Percentiles rank a stretch among this genome's conserved stretches.
phyloP scores from a whole-genome alignment of 2,329 filamentous ascomycete genomes.

The Sporothrix sp. region DNA sequence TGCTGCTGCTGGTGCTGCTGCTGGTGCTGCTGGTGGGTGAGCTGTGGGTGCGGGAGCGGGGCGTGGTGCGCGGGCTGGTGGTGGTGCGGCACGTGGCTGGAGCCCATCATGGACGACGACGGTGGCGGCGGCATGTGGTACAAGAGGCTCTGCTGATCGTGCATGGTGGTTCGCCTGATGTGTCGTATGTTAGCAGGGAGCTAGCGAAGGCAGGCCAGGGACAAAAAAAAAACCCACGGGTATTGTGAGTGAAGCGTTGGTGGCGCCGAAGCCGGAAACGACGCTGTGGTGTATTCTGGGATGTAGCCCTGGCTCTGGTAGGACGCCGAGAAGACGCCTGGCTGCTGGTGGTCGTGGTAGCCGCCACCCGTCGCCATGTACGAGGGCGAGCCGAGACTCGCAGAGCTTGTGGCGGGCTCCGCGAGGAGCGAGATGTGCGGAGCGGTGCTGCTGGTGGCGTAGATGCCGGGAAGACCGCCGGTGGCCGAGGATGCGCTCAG shows the following conservation, averaged over 20 bases:
- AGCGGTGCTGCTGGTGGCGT: conserved; percentile 32
- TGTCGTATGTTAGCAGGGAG: conserved; percentile 1
- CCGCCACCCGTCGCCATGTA: conserved; percentile 8
- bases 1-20: conserved; percentile 6
- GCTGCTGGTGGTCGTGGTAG: conserved; percentile 21
- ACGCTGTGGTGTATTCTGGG: conserved; percentile 22
- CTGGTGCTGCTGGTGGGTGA: conserved; percentile 16
- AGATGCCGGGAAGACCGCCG: conserved; percentile 34
- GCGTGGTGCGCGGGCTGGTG: conserved; percentile 11
- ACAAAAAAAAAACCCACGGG: conserved; percentile 21
- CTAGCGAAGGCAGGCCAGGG: conserved; percentile 10
- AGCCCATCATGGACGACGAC: conserved; percentile 12
- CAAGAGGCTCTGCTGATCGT: conserved; percentile 21
- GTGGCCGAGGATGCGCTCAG: conserved; percentile 29
- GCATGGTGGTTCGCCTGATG: conserved; percentile 6
- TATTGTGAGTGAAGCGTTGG: conserved; percentile 24
- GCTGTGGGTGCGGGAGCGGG: conserved; percentile 1
- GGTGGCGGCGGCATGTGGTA: conserved; percentile 22
- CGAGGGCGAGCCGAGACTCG: conserved; percentile 36
- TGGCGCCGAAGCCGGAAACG: conserved; percentile 20
- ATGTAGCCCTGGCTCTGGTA: conserved; percentile 28
- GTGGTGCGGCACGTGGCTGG: conserved; percentile 3
- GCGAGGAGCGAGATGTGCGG: conserved; percentile 41
- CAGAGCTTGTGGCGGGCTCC: conserved; percentile 34
- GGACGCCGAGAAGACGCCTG: conserved; percentile 24